Evolutionary conservation across 2,329 filamentous ascomycete species (phyloP).

Genomic region (Mariannaea sp.): DNA sequence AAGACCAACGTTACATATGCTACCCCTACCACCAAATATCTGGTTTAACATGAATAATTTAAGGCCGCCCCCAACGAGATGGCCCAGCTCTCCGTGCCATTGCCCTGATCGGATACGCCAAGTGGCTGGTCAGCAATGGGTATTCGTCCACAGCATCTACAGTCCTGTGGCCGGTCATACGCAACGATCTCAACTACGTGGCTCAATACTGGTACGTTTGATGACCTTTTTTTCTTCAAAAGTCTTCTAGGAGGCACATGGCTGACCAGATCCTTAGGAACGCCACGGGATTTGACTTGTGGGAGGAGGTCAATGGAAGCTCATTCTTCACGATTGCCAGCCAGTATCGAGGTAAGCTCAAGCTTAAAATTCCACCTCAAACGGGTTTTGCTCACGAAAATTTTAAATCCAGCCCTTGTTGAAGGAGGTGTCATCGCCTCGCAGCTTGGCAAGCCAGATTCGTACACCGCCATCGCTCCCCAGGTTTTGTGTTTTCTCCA

Average conservation of each 20-base stretch:
- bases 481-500: slow-evolving; percentile 76
- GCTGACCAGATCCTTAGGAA: slow-evolving; percentile 46
- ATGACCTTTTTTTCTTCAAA: no score
- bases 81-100: slow-evolving; percentile 78
- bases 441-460: slow-evolving; percentile 61
- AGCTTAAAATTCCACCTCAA: no score
- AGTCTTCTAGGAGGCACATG: not conserved
- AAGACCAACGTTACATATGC: slow-evolving; percentile 10
- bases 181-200: slow-evolving; percentile 77
- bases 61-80: slow-evolving; percentile 75
- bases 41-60: slow-evolving; percentile 14
- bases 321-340: slow-evolving; percentile 79
- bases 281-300: slow-evolving; percentile 72
- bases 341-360: slow-evolving; percentile 64
- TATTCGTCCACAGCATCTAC: slow-evolving; percentile 60
- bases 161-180: slow-evolving; percentile 73
- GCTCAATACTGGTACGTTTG: slow-evolving; percentile 66
- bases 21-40: not conserved
- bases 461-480: slow-evolving; percentile 68
- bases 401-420: slow-evolving; percentile 52
- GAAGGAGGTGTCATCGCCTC: slow-evolving; percentile 70
- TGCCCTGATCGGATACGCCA: slow-evolving; percentile 72
- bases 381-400: not conserved
- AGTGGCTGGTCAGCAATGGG: slow-evolving; percentile 71
- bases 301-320: slow-evolving; percentile 78